Evolutionary conservation across 257 asterid genomes (phyloP).

Genomic region (Mentha longifolia): DNA sequence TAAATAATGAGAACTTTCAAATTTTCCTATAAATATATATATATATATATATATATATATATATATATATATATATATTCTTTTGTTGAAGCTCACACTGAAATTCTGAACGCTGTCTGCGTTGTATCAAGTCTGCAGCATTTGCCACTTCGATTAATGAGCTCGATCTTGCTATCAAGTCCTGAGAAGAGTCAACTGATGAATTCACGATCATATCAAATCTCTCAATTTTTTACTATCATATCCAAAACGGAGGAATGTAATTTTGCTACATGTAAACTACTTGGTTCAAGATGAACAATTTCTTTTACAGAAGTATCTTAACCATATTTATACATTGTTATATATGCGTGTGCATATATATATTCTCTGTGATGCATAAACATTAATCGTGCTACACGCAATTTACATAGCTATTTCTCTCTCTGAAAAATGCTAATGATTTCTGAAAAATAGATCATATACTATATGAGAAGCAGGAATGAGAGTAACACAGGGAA

Average conservation of each 20-base stretch:
- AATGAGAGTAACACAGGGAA: neutral
- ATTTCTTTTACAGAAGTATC: neutral
- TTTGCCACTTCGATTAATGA: conserved; percentile 67
- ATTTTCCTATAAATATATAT: neutral
- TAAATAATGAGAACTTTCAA: conserved; percentile 9
- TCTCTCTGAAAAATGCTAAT: no score
- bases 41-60: no score
- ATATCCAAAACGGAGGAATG: neutral
- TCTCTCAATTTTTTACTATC: neutral
- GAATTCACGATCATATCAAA: conserved; percentile 46
- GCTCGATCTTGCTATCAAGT: conserved; percentile 73
- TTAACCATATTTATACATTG: neutral
- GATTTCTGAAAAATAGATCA: neutral
- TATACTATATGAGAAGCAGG: no score
- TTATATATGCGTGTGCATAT: no score
- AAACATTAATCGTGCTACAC: no score
- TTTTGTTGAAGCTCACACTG: conserved; percentile 57
- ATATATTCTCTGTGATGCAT: no score
- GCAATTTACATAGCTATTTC: no score
- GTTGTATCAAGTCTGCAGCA: conserved; percentile 94
- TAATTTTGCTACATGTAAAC: no score
- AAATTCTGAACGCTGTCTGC: conserved; percentile 86
- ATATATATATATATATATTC: neutral
- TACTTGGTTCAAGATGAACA: neutral
- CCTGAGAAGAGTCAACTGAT: conserved; percentile 59